Base-by-base conservation (phyloP, 2,329 filamentous ascomycete genomes). In the Xylaria sp. region DNA sequence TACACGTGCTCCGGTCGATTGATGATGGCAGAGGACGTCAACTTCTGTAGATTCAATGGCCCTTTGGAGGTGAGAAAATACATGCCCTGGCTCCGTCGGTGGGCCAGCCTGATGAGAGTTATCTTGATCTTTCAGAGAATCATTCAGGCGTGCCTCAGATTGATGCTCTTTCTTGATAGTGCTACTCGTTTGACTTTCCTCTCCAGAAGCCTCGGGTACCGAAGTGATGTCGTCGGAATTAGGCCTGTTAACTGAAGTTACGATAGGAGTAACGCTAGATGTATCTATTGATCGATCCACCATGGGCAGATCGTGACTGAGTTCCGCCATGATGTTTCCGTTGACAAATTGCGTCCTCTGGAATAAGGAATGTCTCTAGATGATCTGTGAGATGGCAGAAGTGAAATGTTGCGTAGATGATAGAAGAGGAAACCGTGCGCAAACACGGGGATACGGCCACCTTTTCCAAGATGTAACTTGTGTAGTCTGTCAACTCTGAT, bases 51-150 rank as follows among this genome's bases (percentile, higher is more conserved):
- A 50, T 23, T 53, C 15, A 8, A 64, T 50, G 3, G 67, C 70
- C 8, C 66, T 20, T n/a, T 65, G 59, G 13, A 73, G 60, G 20
- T 53, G 25, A 25, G 66, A 50, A 34, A 73, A 65, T 32, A 52
- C 46, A 23, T 10, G 12, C 23, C 4, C 32, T 43, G 43, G 25
- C 4, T 41, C 60, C 18, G 18, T 12, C 9, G 43, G 10, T 4
- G 9, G 48, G 23, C 4, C 4, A 41, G 23, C 5, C 36, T 56
- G 48, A 30, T 50, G 8, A 60, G 12, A 4, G 23, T 23, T 4
- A 23, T 30, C 18, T 7, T 23, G 8, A 57, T 20, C 12, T 8
- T 20, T 23, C 13, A 5, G 52, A 12, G 13, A 20, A 18, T 25
- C 23, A 12, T 55, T 12, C 61, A 53, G 9, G 4, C 36, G 7